These are phyloP conservation scores for Naganishia cerealis DNA, from an alignment of 1,284 basidiomycete species.

Conservation along the genomic window DNA sequence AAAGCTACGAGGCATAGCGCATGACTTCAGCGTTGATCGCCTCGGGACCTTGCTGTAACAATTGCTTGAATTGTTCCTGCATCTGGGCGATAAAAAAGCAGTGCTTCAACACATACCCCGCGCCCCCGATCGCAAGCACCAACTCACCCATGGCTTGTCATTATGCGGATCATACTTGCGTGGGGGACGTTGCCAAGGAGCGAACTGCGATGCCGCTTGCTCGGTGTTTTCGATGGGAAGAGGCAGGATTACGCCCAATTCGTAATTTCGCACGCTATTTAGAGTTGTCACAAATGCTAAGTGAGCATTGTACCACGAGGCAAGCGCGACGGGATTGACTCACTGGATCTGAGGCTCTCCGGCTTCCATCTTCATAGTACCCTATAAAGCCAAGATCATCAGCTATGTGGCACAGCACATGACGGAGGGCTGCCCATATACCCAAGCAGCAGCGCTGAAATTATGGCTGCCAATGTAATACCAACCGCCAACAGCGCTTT, in stretches of 20 bases:
- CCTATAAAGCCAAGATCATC: not conserved
- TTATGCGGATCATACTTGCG: constrained; percentile 43
- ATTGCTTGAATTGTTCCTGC: not conserved
- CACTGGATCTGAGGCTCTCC: constrained; percentile 24
- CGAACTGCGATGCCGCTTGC: constrained; percentile 43
- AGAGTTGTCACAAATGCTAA: constrained; percentile 44
- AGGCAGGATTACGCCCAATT: constrained; percentile 52
- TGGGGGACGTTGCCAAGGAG: constrained; percentile 47
- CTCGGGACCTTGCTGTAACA: not conserved
- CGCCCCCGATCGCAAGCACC: not conserved
- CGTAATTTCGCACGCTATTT: constrained; percentile 51
- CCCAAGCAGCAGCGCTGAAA: constrained; percentile 28
- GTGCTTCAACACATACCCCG: not conserved
- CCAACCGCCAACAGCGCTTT: constrained; percentile 24
- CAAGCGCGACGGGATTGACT: not conserved
- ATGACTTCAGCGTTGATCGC: constrained; percentile 11
- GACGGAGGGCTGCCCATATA: not conserved
- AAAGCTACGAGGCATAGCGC: constrained; percentile 12
- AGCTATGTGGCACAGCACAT: not conserved
- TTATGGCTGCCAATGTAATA: constrained; percentile 30
- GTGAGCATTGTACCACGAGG: constrained; percentile 44
- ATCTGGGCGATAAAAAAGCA: not conserved
- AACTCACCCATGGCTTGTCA: constrained; percentile 29
- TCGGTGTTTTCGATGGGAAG: constrained; percentile 42
- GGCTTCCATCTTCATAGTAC: constrained; percentile 12